Evolutionary conservation across 441 rosid species (phyloP).

Genomic region (Populus hybrid): DNA sequence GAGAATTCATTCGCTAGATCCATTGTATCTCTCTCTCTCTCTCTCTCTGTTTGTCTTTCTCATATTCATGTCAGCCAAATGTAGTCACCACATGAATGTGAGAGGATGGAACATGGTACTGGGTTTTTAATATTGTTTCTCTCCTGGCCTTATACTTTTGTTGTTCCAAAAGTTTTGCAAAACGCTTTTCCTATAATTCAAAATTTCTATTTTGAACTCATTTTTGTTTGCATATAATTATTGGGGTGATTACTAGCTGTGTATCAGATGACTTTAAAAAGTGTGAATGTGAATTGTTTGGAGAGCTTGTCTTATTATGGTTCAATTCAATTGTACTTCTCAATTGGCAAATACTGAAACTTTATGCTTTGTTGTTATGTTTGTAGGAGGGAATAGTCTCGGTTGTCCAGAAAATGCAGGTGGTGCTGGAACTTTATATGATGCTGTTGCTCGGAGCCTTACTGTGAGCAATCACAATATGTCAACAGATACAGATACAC

Average conservation of each 20-base stretch:
- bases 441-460: conserved; percentile 96
- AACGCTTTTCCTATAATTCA: not conserved
- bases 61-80: not conserved
- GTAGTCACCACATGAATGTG: not conserved
- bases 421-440: conserved; percentile 95
- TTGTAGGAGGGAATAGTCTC: conserved; percentile 77
- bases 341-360: conserved; percentile 3
- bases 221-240: not conserved
- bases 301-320: not conserved
- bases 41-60: not conserved
- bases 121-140: not conserved
- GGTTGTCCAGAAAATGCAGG: conserved; percentile 94
- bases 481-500: conserved; percentile 92
- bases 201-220: not conserved
- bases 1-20: not conserved
- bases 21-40: too few species aligned
- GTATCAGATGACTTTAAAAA: not conserved
- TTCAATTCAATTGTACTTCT: not conserved
- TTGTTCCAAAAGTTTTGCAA: not conserved
- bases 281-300: not conserved
- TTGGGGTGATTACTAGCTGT: conserved; percentile 1
- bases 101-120: not conserved
- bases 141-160: not conserved
- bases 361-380: conserved; percentile 12
- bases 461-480: conserved; percentile 79